Conservation (phyloP, 1,139 yeast species). For the Pichia sp. region DNA sequence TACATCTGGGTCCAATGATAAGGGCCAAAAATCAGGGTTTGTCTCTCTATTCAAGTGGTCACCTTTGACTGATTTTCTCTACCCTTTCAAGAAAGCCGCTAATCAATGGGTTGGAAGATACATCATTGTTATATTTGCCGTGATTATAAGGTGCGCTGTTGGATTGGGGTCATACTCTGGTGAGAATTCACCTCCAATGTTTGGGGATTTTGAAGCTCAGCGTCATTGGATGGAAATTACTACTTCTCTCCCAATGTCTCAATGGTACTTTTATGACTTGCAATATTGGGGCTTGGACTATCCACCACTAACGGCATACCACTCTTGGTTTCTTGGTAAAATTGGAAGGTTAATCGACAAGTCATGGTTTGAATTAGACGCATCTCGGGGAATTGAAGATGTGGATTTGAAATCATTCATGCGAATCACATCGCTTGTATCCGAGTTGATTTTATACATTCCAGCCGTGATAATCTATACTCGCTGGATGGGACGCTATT, state of each 20-base stretch:
- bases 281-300: constrained; percentile 97
- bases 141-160: constrained; percentile 74
- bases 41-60: constrained; percentile 32
- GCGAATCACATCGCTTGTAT: constrained; percentile 70
- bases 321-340: constrained; percentile 73
- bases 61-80: constrained; percentile 51
- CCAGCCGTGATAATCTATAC: constrained; percentile 74
- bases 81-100: constrained; percentile 60
- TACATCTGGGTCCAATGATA: no score
- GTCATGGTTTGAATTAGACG: constrained; percentile 67
- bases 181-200: constrained; percentile 58
- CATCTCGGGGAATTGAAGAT: constrained; percentile 70
- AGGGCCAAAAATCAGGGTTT: no score
- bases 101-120: constrained; percentile 89
- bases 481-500: constrained; percentile 55
- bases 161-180: constrained; percentile 91
- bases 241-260: constrained; percentile 55
- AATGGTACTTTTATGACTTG: constrained; percentile 88
- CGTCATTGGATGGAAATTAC: constrained; percentile 98
- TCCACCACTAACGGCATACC: constrained; percentile 95
- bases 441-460: constrained; percentile 67
- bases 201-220: constrained; percentile 97
- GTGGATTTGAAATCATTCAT: constrained; percentile 66
- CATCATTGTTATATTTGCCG: constrained; percentile 64
- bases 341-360: constrained; percentile 59